These are phyloP conservation scores for Podila minutissima DNA, from an alignment of 192 early-diverging fungal genomes.

Conservation along the genomic window DNA sequence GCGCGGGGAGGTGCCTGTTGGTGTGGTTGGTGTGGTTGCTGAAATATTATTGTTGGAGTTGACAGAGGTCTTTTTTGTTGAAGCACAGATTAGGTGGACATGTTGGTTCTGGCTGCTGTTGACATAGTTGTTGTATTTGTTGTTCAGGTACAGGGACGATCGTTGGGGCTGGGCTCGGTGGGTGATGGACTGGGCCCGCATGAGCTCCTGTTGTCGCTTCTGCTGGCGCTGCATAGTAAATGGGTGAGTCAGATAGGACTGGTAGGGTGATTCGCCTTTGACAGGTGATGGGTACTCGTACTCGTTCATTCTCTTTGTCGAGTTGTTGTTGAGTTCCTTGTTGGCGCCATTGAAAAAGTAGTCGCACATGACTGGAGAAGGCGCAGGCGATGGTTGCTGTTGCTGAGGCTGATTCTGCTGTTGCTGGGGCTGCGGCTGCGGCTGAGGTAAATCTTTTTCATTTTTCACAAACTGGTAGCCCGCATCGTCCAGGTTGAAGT, in stretches of 20 bases:
- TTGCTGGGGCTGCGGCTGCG: not conserved
- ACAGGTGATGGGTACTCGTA: conserved; percentile 19
- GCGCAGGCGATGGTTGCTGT: not conserved
- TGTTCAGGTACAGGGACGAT: not conserved
- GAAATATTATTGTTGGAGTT: not conserved
- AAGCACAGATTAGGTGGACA: not conserved
- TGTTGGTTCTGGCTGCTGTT: conserved; percentile 5
- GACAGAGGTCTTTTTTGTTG: not conserved
- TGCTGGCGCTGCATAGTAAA: conserved; percentile 23
- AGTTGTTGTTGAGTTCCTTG: not conserved
- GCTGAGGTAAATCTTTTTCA: not conserved
- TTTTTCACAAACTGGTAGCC: not conserved
- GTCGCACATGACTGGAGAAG: not conserved
- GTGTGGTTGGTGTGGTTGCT: not conserved
- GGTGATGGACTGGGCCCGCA: not conserved
- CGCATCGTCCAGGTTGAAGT: not conserved
- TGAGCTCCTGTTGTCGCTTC: conserved; percentile 9
- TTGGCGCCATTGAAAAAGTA: conserved; percentile 1
- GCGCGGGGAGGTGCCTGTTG: not conserved
- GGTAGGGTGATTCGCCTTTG: conserved; percentile 4
- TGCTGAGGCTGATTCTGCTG: not conserved
- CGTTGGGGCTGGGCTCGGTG: conserved; percentile 7
- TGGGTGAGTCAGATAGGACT: conserved; percentile 22
- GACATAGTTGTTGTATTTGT: conserved; percentile 27
- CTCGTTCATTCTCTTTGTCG: conserved; percentile 1